Conservation (phyloP, 176 grass and related monocot genomes). For the Thalia dealbata region DNA sequence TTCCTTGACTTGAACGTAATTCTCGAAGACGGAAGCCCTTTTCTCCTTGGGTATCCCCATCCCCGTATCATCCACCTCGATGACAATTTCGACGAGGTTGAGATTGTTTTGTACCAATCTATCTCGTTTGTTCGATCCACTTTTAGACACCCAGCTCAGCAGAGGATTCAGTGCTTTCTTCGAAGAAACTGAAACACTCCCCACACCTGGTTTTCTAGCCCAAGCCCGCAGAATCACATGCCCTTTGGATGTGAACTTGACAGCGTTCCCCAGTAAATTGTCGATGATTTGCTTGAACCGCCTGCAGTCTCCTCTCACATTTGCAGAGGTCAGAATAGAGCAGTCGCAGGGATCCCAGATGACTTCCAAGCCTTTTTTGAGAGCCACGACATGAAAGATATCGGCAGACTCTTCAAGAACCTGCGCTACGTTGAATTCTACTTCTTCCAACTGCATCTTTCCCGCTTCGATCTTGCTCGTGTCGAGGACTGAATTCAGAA, state of each 20-base stretch:
- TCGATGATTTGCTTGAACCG: constrained; percentile 66
- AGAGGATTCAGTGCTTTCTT: not conserved
- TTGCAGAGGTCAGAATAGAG: constrained; percentile 29
- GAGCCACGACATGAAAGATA: constrained; percentile 35
- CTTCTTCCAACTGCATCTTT: constrained; percentile 57
- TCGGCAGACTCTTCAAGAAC: constrained; percentile 71
- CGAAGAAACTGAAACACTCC: constrained; percentile 7
- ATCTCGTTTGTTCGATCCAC: not conserved
- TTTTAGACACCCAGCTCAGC: constrained; percentile 8
- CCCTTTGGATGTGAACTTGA: constrained; percentile 58
- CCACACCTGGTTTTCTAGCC: constrained; percentile 35
- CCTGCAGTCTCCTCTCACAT: constrained; percentile 39
- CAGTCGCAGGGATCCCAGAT: constrained; percentile 81
- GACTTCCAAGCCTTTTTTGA: constrained; percentile 48
- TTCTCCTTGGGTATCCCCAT: constrained; percentile 61
- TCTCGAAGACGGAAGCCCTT: constrained; percentile 61
- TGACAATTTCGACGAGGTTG: constrained; percentile 38
- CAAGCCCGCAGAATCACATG: constrained; percentile 49
- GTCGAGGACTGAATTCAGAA: constrained; percentile 71
- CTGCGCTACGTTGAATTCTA: constrained; percentile 48
- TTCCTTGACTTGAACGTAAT: constrained; percentile 71
- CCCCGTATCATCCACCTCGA: constrained; percentile 70
- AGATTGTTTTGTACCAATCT: constrained; percentile 23
- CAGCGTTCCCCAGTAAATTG: constrained; percentile 67
- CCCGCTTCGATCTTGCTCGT: constrained; percentile 72